A percentile compares a stretch with the other conserved stretches of the same genome.
Conservation (phyloP, 2,329 filamentous ascomycete species). For the Aureobasidium subglaciale region DNA sequence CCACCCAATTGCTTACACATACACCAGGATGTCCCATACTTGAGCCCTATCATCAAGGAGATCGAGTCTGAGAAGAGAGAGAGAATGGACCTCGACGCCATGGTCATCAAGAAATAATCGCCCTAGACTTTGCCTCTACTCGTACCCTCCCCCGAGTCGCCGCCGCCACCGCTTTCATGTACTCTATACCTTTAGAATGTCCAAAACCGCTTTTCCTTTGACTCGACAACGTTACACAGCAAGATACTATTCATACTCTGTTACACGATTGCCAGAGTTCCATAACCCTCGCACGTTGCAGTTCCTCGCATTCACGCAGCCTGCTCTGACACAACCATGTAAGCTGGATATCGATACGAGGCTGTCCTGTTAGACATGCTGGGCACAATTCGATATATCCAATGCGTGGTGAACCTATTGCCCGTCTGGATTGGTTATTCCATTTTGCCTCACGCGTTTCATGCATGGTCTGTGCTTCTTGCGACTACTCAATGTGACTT, state of each 20-base stretch:
- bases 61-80: constrained; percentile 62
- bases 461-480: constrained; percentile 10
- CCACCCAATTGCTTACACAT: constrained; percentile 16
- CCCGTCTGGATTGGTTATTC: neutral
- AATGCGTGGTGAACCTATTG: neutral
- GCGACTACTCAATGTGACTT: neutral
- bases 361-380: too few species aligned
- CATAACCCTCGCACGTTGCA: neutral
- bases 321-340: too few species aligned
- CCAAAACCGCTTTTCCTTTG: constrained; percentile 8
- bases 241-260: neutral
- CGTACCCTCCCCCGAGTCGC: neutral
- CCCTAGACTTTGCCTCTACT: constrained; percentile 16
- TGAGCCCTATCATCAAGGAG: constrained; percentile 60
- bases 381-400: neutral
- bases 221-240: neutral
- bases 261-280: neutral
- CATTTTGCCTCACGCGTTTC: constrained; percentile 3
- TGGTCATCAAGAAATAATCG: constrained; percentile 48
- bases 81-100: constrained; percentile 60
- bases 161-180: constrained; percentile 9
- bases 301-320: too few species aligned
- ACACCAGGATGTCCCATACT: constrained; percentile 57
- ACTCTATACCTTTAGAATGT: constrained; percentile 15
- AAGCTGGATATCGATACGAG: too few species aligned